Percentiles rank a stretch among this genome's conserved stretches.
These are phyloP conservation scores for Sclerotinia trifoliorum DNA, from an alignment of 2,329 filamentous ascomycete genomes.

Conservation along the genomic window DNA sequence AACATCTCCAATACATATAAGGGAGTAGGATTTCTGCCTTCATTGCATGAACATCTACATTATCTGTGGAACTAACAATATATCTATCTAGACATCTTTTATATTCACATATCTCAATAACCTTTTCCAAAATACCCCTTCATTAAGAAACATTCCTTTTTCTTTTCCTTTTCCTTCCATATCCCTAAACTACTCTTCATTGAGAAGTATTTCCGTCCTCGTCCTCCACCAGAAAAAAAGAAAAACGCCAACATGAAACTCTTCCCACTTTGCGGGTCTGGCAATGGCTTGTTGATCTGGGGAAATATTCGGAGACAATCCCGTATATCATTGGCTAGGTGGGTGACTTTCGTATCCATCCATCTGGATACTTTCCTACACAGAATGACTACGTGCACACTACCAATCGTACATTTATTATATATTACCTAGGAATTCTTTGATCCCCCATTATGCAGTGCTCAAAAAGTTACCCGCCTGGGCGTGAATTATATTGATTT, in stretches of 20 bases:
- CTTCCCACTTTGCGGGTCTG: neutral
- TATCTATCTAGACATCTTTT: neutral
- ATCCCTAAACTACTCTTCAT: neutral
- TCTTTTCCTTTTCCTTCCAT: neutral
- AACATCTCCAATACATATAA: neutral
- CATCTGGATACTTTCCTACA: neutral
- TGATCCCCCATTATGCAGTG: neutral
- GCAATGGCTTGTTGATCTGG: constrained; percentile 4
- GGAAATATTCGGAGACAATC: neutral
- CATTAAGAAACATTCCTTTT: no score
- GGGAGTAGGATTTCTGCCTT: neutral
- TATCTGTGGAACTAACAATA: neutral
- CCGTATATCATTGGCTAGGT: neutral
- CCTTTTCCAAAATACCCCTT: neutral
- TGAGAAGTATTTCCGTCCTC: neutral
- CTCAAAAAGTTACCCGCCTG: neutral
- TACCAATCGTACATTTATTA: neutral
- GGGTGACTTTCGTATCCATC: neutral
- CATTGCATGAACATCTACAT: neutral
- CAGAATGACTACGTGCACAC: neutral
- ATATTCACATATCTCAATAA: neutral
- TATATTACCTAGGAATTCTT: neutral
- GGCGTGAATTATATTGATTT: neutral
- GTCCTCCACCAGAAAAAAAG: neutral
- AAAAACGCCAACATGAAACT: neutral